Evolutionary conservation across 2,329 filamentous ascomycete genomes (phyloP).

Genomic region (Macroventuria anomochaeta): DNA sequence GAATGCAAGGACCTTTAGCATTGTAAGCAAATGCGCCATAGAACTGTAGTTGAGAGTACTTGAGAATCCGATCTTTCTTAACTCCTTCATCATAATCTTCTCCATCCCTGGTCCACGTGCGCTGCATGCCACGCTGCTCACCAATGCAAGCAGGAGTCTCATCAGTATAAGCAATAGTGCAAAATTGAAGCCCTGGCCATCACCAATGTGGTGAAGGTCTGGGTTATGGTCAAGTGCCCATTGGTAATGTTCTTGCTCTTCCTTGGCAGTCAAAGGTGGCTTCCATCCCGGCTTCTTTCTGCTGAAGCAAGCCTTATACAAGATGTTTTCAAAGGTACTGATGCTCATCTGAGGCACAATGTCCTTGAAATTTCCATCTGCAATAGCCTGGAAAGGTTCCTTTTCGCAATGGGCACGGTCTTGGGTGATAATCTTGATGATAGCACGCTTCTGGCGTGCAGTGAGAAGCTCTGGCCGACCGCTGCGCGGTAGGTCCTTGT

Average conservation of each 20-base stretch:
- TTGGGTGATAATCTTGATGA: not conserved
- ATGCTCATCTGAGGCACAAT: conserved; percentile 3
- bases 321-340: conserved; percentile 13
- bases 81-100: too few species aligned
- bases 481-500: too few species aligned
- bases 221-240: not conserved
- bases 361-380: not conserved
- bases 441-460: not conserved
- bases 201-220: not conserved
- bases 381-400: conserved; percentile 12
- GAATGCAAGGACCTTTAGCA: too few species aligned
- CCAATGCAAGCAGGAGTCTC: not conserved
- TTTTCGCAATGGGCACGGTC: not conserved
- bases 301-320: conserved; percentile 9
- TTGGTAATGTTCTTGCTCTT: not conserved
- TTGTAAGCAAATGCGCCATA: too few species aligned
- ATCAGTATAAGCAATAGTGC: not conserved
- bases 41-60: too few species aligned
- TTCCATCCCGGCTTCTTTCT: not conserved
- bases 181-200: not conserved
- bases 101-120: too few species aligned
- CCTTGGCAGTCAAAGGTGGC: not conserved
- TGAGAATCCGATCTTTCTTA: too few species aligned
- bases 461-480: too few species aligned
- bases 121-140: not conserved